Evolutionary conservation across 2,329 filamentous ascomycete species (phyloP), one percentile per base, ranked within the genome.

Genomic region (Phaeosphaeria sp.): DNA sequence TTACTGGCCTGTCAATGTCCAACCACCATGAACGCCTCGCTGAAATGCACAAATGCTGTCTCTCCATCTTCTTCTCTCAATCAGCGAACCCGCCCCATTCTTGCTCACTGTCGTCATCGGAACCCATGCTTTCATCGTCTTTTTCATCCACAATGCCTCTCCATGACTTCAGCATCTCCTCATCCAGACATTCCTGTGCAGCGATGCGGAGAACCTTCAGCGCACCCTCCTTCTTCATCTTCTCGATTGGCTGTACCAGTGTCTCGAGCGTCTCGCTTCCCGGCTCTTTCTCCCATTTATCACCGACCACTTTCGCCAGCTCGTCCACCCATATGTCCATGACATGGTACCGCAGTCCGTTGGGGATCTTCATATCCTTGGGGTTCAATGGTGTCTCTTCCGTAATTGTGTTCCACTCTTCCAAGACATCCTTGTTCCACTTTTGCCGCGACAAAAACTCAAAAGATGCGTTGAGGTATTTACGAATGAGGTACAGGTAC

Each of bases 271-370:
- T 74, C 47, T 67, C 64, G 36, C 63, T 64, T 20, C 62, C 67
- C 53, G 75, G 66, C 52, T 76, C 69, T 57, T 73, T 66, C 50
- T 77, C 73, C 59, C 77, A 69, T 42, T 76, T 70, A 36, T 85
- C 81, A 9, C 61, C 68, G 52, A 88, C 85, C 33, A 87, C 85
- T 72, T 88, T 89, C 77, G 93, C 90, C 68, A 93, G 78, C 83
- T 97, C 93, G 76, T 98, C 95, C 9, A 96, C 85, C 87, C 91
- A 98, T 53, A 98, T 85, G 80, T 99, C 95, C 62, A 96, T 78
- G 15, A 93, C 85, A 78, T 99, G 95, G 76, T 96, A 88, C 62
- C 92, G 82, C 75, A 99, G 74, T 0, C 95, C 95, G 67, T 95
- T 90, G 0, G 94, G 90, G 1, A 96, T 86, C 69, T 86, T 88